Base-by-base conservation (phyloP, 2,329 filamentous ascomycete species). In the Neophaeococcomyces aloes region DNA sequence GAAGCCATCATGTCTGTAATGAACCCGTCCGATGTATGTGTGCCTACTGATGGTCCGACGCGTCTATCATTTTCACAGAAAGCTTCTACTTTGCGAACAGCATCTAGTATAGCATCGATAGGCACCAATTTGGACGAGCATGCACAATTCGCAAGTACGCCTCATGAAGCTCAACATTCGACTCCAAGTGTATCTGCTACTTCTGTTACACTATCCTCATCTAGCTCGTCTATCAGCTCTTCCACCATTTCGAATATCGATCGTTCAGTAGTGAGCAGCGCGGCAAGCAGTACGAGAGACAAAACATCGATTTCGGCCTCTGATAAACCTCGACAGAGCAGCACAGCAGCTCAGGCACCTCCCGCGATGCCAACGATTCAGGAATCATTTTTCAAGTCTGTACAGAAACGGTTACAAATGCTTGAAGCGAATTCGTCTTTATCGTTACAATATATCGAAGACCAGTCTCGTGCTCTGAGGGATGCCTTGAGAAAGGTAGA, bases 301-400 rank as follows among this genome's bases (percentile, higher is more conserved):
- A 43, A 29, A 25, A 43, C 51, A 3, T 29, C 45, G 7, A 37
- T 43, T 21, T 39, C 38, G 4, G 23, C 42, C 15, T 36, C 14
- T 18, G 37, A 40, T 25, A 48, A 29, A 48, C 31, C 43, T 44
- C 23, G 51, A 50, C 51, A 46, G 42, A 53, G 53, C 58, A 31
- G 65, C 19, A 65, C 69, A 7, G 57, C 70, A 32, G 64, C 67
- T 19, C 64, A 75, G 53, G 66, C 71, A 1, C 60, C 71, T 6
- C 63, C 73, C 1, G 64, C 82, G 1, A 76, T 79, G 1, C 88
- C 89, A 2, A 87, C 88, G 0, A 91, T 93, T 1, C 91, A 98
- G 62, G 91, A 98, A 60, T 91, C 85, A 1, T 96, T 98, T 64
- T 98, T 95, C 74, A 96, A 96, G 61, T 86, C 87, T 3, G 82